phyloP scores from a whole-genome alignment of 768 basidiomycete genomes.

The Dendrothele bispora region DNA sequence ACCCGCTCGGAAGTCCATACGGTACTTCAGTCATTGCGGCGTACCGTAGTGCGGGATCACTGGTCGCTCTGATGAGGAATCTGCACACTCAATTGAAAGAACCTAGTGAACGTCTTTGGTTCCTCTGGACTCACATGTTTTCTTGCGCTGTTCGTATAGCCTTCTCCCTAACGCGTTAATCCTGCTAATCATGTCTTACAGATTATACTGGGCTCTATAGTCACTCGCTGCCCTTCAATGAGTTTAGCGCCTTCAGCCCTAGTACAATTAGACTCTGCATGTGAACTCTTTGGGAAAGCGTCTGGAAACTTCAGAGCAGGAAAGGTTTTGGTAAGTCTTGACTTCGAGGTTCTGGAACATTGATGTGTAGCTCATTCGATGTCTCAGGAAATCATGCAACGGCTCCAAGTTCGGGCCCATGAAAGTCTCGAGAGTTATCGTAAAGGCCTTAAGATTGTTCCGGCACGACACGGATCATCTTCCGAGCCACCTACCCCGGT shows the following conservation, averaged over 20 bases:
- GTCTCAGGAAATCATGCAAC: slow-evolving; percentile 62
- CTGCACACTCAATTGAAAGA: slow-evolving; percentile 64
- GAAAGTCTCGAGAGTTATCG: slow-evolving; percentile 62
- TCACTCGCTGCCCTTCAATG: slow-evolving; percentile 78
- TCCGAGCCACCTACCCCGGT: slow-evolving; percentile 42
- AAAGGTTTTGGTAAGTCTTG: slow-evolving; percentile 56
- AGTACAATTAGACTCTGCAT: slow-evolving; percentile 72
- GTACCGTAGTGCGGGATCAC: slow-evolving; percentile 70
- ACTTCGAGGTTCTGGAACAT: not conserved
- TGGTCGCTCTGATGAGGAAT: slow-evolving; percentile 70
- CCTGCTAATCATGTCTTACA: slow-evolving; percentile 21
- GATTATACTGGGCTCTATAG: slow-evolving; percentile 76
- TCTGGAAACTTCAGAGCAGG: slow-evolving; percentile 64
- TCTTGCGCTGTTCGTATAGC: slow-evolving; percentile 67
- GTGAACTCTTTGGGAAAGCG: slow-evolving; percentile 70
- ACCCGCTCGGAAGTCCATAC: slow-evolving; percentile 71
- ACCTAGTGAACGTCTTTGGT: slow-evolving; percentile 65
- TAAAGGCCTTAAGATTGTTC: slow-evolving; percentile 51
- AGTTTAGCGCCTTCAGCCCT: slow-evolving; percentile 75
- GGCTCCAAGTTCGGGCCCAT: slow-evolving; percentile 65
- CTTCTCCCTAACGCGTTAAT: too few relatives aligned
- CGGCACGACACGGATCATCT: slow-evolving; percentile 34
- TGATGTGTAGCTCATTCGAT: not conserved
- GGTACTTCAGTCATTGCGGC: slow-evolving; percentile 75
- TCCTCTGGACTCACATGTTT: slow-evolving; percentile 46